Base-by-base conservation (phyloP, 352 stramenopile genomes). In the Pseudoperonospora humuli region DNA sequence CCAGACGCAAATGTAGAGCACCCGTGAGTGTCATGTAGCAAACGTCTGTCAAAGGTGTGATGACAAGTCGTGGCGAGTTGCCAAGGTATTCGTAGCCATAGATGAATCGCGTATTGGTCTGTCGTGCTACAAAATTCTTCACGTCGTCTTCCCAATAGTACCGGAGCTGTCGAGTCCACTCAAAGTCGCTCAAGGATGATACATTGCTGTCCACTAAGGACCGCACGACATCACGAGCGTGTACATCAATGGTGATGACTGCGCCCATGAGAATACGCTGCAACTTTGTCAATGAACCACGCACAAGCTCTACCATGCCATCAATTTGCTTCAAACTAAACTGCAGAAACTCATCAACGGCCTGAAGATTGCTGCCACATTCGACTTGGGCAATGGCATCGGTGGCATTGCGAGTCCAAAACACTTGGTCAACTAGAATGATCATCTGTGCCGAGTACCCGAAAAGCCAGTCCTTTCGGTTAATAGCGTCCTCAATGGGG, bases 1-100 rank as follows among this genome's bases (percentile, higher is more conserved):
- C 92, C 4, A 97, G 58, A 5, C 85, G 79, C 41, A 97, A 47
- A 55, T 97, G 89, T 10, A 97, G 55, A 1, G 92, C 92, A n/a
- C 91, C 89, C 6, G 92, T 97, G 3, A 97, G 76, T 15, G 92
- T 97, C 90, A 97, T 97, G 50, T 90, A 91, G 53, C 80, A 90
- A 64, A 95, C 85, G 39, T 93, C 81, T 0, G 81, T 93, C 27
- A 93, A 50, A 5, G 80, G 80, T 1, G 80, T 93, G 46, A 93
- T 90, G 21, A 93, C 80, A 11, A 93, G 59, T 9, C 80, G 71
- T 3, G 79, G 78, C 1, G 75, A 87, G 46, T 93, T 93, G 2
- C 78, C 80, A 9, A 93, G 59, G 49, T 93, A 93, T 48, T 93
- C 80, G 51, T 90, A 93, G 17, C 67, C 80, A 36, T 91, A 93